Evolutionary conservation across 768 basidiomycete genomes (phyloP).

Genomic region (Lentinula edodes): DNA sequence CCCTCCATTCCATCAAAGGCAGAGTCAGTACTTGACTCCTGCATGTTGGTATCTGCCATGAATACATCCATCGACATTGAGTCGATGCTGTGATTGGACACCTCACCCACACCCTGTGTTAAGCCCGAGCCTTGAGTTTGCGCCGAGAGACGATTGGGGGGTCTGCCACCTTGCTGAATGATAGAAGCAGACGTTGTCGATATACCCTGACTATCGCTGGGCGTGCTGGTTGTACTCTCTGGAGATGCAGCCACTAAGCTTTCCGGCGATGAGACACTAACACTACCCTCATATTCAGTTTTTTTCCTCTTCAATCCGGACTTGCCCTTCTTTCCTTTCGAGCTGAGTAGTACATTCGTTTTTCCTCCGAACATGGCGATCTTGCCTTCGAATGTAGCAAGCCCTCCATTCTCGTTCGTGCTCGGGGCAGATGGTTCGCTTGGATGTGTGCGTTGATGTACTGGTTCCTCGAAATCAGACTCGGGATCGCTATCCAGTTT

Average conservation of each 20-base stretch:
- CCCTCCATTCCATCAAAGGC: background rate
- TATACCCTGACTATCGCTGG: background rate
- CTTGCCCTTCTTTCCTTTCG: background rate
- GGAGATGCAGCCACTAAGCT: background rate
- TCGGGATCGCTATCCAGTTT: background rate
- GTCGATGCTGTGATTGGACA: background rate
- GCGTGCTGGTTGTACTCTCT: background rate
- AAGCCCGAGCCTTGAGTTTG: background rate
- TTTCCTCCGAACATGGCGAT: constrained; percentile 3
- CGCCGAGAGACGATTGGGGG: background rate
- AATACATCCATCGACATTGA: background rate
- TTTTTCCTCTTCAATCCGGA: background rate
- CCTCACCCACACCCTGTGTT: background rate
- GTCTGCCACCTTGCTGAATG: background rate
- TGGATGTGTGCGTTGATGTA: background rate
- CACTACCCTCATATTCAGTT: background rate
- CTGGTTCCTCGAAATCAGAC: background rate
- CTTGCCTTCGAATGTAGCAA: background rate
- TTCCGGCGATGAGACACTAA: background rate
- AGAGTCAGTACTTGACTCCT: background rate
- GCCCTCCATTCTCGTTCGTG: background rate
- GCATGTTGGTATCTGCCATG: constrained; percentile 1
- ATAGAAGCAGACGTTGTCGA: background rate
- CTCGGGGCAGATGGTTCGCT: background rate
- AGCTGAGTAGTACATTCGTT: background rate